Conservation (phyloP, 345 rosid species). For the Rhodamnia rubescens region DNA sequence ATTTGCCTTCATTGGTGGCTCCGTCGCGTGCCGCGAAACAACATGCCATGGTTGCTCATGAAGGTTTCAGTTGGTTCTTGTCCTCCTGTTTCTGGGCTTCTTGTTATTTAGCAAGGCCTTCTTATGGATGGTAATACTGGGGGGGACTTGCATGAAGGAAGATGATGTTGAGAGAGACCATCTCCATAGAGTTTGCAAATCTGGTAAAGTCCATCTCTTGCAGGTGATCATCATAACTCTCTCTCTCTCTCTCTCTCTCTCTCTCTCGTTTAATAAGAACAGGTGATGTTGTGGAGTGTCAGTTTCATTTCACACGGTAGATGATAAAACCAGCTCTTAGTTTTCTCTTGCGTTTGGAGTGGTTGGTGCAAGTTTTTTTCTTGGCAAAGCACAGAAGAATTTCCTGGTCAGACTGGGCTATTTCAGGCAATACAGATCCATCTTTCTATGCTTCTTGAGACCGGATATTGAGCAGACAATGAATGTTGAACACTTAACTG, state of each 20-base stretch:
- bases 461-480: background rate
- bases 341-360: background rate
- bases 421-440: background rate
- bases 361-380: background rate
- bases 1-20: constrained; percentile 13
- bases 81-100: background rate
- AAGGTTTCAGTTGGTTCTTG: background rate
- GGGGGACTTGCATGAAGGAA: constrained; percentile 18
- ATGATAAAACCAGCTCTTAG: background rate
- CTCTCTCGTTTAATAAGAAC: background rate
- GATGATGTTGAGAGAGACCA: constrained; percentile 50
- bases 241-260: background rate
- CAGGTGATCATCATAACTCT: constrained; percentile 27
- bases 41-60: constrained; percentile 1
- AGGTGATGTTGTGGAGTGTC: background rate
- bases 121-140: constrained; percentile 19
- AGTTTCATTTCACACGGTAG: background rate
- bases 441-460: background rate
- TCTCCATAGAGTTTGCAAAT: constrained; percentile 19
- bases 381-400: background rate
- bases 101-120: background rate
- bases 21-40: constrained; percentile 4
- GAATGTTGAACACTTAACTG: background rate
- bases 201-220: constrained; percentile 13
- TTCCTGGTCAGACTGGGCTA: background rate